Base-by-base conservation (phyloP, 2,329 filamentous ascomycete species). In the Sporothrix protearum region DNA sequence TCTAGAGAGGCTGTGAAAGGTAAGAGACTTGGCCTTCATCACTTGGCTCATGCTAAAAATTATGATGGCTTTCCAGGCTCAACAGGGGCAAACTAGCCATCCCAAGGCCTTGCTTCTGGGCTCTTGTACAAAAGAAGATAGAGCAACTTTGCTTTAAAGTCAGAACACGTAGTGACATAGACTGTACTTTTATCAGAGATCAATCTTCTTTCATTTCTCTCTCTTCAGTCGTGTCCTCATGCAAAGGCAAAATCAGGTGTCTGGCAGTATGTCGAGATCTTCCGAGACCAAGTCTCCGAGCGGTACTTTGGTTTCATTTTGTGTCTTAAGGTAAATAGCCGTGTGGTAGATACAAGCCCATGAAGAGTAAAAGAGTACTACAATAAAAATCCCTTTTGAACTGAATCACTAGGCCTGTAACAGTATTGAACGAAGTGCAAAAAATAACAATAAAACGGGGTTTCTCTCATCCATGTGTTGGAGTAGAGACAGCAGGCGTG, bases 151-250 rank as follows among this genome's bases (percentile, higher is more conserved):
- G 3, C 57, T 19, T 19, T 19, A 36, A 16, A n/a, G 30, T 61
- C 57, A 22, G 12, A 16, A 10, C 16, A 39, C 8, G 19, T 30
- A 55, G 28, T 30, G 10, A 14, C 25, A 30, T 55, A n/a, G 3
- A 61, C 19, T 6, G 19, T 36, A 33, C 19, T 61, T 3, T 61
- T 61, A 22, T 61, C 19, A 8, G 25, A 30, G 53, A 10, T 55
- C 53, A 10, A 55, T 55, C 53, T 55, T 55, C 16, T 19, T n/a
- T 68, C 64, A 22, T 39, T 42, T 28, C 12, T 19, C 7, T 25
- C 25, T 42, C 12, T 57, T 66, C 70, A 63, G 69, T 68, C 69
- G 57, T 51, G 33, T 19, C 33, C 33, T 72, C 66, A 72, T 72
- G 66, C 66, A 42, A n/a, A 25, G 19, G 33, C 14, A 42, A 42